These are phyloP conservation scores for Tolypocladium amazonense DNA, from an alignment of 2,329 filamentous ascomycete species.

Conservation along the genomic window DNA sequence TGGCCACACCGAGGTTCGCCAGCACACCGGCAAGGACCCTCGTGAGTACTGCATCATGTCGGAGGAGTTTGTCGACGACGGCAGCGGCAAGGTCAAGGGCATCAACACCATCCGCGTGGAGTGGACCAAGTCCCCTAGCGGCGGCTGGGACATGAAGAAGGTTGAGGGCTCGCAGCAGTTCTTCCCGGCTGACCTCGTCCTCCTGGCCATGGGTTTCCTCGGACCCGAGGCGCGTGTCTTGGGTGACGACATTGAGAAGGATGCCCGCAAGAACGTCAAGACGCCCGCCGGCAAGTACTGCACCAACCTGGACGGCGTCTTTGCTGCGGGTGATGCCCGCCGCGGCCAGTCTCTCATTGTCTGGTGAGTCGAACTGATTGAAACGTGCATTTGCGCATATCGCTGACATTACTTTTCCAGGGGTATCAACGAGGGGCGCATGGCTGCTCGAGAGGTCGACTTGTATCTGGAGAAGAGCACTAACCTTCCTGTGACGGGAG, in stretches of 20 bases:
- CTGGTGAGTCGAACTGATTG: constrained; percentile 50
- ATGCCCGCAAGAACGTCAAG: constrained; percentile 92
- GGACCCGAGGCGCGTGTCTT: constrained; percentile 84
- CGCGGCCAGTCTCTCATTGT: constrained; percentile 93
- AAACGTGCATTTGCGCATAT: background rate
- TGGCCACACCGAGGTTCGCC: constrained; percentile 89
- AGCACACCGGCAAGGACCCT: constrained; percentile 91
- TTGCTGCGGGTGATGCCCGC: constrained; percentile 90
- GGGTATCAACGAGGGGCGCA: constrained; percentile 96
- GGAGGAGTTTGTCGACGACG: constrained; percentile 89
- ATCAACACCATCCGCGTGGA: constrained; percentile 95
- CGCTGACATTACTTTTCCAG: constrained; percentile 31
- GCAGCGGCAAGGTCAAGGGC: constrained; percentile 77
- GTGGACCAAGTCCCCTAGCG: constrained; percentile 82
- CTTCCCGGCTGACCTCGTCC: constrained; percentile 90
- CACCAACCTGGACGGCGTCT: constrained; percentile 81
- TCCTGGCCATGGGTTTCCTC: constrained; percentile 95
- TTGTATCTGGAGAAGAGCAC: constrained; percentile 72
- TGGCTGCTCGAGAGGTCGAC: constrained; percentile 87
- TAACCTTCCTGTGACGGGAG: constrained; percentile 78
- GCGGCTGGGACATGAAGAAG: constrained; percentile 98
- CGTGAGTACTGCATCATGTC: constrained; percentile 98
- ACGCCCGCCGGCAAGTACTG: constrained; percentile 77
- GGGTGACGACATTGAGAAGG: constrained; percentile 81
- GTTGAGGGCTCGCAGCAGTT: constrained; percentile 87